These are phyloP conservation scores for Phytophthora litchii DNA, from an alignment of 352 stramenopile species.

Conservation along the genomic window DNA sequence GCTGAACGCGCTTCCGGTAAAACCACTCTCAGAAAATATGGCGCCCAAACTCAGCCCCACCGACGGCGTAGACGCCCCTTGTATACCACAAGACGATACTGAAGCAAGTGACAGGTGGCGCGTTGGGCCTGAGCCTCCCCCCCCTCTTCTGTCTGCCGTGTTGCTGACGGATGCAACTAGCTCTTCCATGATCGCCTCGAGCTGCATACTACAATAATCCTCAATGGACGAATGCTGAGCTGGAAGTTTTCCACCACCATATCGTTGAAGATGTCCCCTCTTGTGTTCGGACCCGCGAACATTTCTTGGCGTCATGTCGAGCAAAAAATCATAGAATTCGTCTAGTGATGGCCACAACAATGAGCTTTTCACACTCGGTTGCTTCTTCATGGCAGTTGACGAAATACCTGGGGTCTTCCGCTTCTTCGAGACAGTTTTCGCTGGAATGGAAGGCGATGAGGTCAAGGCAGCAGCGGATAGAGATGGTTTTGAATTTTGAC, in stretches of 20 bases:
- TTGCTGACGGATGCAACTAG: conserved; percentile 63
- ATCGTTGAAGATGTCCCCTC: conserved; percentile 32
- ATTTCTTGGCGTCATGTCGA: conserved; percentile 62
- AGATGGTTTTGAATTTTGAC: background rate
- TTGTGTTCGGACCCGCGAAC: conserved; percentile 42
- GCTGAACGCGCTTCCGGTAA: conserved; percentile 45
- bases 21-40: conserved; percentile 79
- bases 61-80: conserved; percentile 26
- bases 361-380: conserved; percentile 51
- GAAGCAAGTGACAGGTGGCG: conserved; percentile 49
- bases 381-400: conserved; percentile 13
- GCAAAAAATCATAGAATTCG: conserved; percentile 77
- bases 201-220: conserved; percentile 64
- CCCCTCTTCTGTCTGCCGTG: conserved; percentile 38
- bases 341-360: conserved; percentile 76
- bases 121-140: conserved; percentile 32
- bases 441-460: conserved; percentile 2
- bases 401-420: conserved; percentile 13
- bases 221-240: conserved; percentile 49
- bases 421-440: conserved; percentile 28
- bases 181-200: conserved; percentile 76
- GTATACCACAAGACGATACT: conserved; percentile 58
- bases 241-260: conserved; percentile 44
- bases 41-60: conserved; percentile 47
- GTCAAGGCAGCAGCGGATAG: background rate